These are phyloP conservation scores for Rosa hybrid DNA, from an alignment of 331 rosid species.

Conservation along the genomic window DNA sequence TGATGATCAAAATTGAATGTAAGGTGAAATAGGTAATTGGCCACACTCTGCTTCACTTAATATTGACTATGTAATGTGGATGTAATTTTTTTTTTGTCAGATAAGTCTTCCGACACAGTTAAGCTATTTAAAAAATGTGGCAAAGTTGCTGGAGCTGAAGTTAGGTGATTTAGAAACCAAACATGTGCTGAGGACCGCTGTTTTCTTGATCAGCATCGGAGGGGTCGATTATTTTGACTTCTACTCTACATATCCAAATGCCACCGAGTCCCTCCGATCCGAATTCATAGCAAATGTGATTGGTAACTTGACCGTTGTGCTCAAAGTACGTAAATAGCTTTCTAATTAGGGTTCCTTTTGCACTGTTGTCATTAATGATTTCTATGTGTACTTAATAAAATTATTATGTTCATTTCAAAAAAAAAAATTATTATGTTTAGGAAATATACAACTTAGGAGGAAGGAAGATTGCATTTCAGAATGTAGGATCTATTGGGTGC, in stretches of 20 bases:
- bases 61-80: neutral
- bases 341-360: neutral
- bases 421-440: neutral
- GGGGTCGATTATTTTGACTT: neutral
- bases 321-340: neutral
- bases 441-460: neutral
- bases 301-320: neutral
- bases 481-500: neutral
- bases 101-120: neutral
- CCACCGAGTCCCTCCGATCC: neutral
- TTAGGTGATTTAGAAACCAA: neutral
- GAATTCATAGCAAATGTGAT: neutral
- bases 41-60: too few species aligned
- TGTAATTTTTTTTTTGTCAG: neutral
- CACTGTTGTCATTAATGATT: neutral
- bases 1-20: too few species aligned
- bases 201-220: neutral
- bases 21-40: too few species aligned
- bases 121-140: neutral
- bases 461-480: neutral
- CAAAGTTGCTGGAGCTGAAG: neutral
- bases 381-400: neutral
- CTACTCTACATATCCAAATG: neutral
- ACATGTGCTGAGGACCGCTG: neutral
- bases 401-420: too few species aligned